phyloP scores from a whole-genome alignment of 2,329 filamentous ascomycete genomes.

The Dactylonectria estremocensis region DNA sequence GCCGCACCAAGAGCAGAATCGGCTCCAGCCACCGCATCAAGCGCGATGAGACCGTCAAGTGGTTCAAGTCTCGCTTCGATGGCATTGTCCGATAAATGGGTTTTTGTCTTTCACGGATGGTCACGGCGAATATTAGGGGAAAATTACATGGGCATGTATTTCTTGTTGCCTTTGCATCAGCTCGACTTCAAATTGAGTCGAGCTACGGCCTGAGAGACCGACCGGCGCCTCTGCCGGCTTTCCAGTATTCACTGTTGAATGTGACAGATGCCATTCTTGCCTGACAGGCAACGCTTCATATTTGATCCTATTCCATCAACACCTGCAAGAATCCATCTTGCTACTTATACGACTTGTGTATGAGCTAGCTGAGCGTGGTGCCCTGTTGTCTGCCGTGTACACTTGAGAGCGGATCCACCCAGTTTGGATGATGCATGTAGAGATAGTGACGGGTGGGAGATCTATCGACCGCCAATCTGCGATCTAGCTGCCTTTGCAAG shows the following conservation, averaged over 20 bases:
- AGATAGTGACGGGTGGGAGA: neutral
- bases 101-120: constrained; percentile 56
- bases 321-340: constrained; percentile 2
- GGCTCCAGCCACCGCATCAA: constrained; percentile 93
- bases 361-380: neutral
- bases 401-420: neutral
- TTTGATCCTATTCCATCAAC: constrained; percentile 22
- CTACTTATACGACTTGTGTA: constrained; percentile 1
- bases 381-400: neutral
- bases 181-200: constrained; percentile 70
- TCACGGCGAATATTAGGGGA: constrained; percentile 59
- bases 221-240: constrained; percentile 78
- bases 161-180: constrained; percentile 64
- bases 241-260: constrained; percentile 56
- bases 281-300: constrained; percentile 41
- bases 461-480: neutral
- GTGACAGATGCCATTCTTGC: constrained; percentile 55
- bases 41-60: constrained; percentile 96
- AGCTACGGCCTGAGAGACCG: constrained; percentile 82
- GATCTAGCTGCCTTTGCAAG: neutral
- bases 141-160: constrained; percentile 58
- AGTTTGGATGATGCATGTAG: neutral
- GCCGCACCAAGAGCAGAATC: constrained; percentile 89
- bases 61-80: constrained; percentile 93
- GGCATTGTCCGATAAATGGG: constrained; percentile 94